Evolutionary conservation across 1,284 basidiomycete genomes (phyloP).

Genomic region (Rhizoctonia solani): DNA sequence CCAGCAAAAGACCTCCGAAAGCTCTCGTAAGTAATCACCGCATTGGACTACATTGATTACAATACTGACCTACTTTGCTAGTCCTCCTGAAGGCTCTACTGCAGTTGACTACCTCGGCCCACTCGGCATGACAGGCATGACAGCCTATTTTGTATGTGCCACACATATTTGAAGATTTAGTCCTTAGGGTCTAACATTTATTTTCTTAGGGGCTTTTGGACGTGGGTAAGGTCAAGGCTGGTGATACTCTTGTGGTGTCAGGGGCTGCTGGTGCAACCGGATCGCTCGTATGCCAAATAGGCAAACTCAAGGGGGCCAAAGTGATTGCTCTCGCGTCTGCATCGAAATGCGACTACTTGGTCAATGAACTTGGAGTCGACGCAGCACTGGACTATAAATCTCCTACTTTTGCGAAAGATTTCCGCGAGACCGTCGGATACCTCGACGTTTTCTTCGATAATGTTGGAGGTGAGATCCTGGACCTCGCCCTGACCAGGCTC

Average conservation of each 20-base stretch:
- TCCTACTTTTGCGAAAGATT: slow-evolving; percentile 66
- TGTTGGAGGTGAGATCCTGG: slow-evolving; percentile 71
- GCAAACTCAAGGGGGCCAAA: slow-evolving; percentile 70
- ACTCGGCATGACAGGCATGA: slow-evolving; percentile 72
- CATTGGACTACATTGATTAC: not conserved
- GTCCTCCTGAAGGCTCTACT: slow-evolving; percentile 53
- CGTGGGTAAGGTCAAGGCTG: slow-evolving; percentile 74
- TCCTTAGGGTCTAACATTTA: not conserved
- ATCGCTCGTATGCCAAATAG: slow-evolving; percentile 74
- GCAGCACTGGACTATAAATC: slow-evolving; percentile 88
- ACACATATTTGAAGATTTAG: slow-evolving; percentile 31
- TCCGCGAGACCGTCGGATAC: slow-evolving; percentile 63
- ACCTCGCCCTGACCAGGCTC: slow-evolving; percentile 49
- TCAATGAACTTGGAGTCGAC: slow-evolving; percentile 79
- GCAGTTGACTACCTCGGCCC: slow-evolving; percentile 75
- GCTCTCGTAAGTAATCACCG: slow-evolving; percentile 52
- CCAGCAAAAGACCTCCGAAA: slow-evolving; percentile 59
- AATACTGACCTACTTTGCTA: not conserved
- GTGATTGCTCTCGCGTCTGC: slow-evolving; percentile 85
- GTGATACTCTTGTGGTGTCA: slow-evolving; percentile 83
- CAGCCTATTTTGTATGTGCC: slow-evolving; percentile 74
- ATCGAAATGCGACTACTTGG: slow-evolving; percentile 80
- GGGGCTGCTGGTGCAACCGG: slow-evolving; percentile 90
- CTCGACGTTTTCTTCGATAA: slow-evolving; percentile 87
- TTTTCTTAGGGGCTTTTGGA: slow-evolving; percentile 74